phyloP scores from a whole-genome alignment of 768 basidiomycete genomes.

The Termitomyces sp. region DNA sequence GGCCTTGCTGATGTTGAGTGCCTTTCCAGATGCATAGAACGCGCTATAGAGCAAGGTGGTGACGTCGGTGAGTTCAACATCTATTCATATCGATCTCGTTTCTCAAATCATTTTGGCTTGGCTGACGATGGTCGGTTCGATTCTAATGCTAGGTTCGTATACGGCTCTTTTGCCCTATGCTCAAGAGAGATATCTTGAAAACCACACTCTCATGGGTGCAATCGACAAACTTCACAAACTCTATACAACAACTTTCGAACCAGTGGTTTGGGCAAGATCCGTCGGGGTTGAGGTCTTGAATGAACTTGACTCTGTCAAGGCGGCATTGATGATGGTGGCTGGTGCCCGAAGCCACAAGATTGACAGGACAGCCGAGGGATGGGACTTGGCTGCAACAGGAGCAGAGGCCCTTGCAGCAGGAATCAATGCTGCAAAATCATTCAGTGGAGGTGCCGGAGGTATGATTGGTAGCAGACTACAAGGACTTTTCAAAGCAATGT shows the following conservation, averaged over 20 bases:
- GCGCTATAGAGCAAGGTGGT: conserved; percentile 56
- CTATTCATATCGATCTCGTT: not conserved
- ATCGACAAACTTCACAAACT: conserved; percentile 90
- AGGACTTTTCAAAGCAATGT: conserved; percentile 20
- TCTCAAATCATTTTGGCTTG: not conserved
- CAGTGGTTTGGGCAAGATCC: conserved; percentile 83
- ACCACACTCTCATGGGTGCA: conserved; percentile 81
- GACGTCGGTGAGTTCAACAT: conserved; percentile 69
- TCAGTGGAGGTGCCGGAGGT: conserved; percentile 23
- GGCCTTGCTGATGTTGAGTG: conserved; percentile 85
- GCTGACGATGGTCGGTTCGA: not conserved
- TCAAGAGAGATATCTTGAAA: conserved; percentile 76
- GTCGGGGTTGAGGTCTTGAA: conserved; percentile 89
- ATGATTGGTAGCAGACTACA: conserved; percentile 25
- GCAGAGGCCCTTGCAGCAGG: conserved; percentile 40
- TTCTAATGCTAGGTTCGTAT: conserved; percentile 51
- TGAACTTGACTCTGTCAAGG: conserved; percentile 81
- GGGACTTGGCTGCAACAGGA: conserved; percentile 39
- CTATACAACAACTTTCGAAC: conserved; percentile 62
- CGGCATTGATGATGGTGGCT: conserved; percentile 77
- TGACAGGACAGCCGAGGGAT: conserved; percentile 17
- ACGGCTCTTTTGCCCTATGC: conserved; percentile 76
- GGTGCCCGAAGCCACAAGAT: conserved; percentile 34
- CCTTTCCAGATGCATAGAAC: conserved; percentile 61
- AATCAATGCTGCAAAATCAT: conserved; percentile 25